These are phyloP conservation scores for Kluyveromyces dobzhanskii DNA, from an alignment of 805 yeast species.

Conservation along the genomic window DNA sequence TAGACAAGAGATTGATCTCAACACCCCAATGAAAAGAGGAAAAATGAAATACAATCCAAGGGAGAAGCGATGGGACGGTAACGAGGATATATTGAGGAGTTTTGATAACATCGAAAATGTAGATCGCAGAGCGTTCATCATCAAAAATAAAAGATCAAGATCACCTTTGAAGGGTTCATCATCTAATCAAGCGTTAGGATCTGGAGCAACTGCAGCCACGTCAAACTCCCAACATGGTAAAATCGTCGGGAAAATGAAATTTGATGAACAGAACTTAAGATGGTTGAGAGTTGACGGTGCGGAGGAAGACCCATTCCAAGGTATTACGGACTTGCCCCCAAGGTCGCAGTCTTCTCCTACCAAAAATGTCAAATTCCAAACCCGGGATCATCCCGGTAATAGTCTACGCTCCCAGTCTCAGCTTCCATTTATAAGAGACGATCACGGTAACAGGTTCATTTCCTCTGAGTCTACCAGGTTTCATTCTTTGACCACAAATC, in stretches of 20 bases:
- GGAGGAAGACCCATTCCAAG: constrained; percentile 26
- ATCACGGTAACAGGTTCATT: constrained; percentile 8
- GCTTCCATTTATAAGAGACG: constrained; percentile 6
- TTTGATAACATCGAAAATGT: constrained; percentile 18
- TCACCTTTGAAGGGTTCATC: constrained; percentile 1
- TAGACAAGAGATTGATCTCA: constrained; percentile 28
- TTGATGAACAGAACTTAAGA: constrained; percentile 26
- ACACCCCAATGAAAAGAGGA: constrained; percentile 27
- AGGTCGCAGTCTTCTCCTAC: constrained; percentile 3
- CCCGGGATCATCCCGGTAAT: constrained; percentile 10
- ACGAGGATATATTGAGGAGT: constrained; percentile 18
- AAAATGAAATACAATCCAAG: constrained; percentile 25
- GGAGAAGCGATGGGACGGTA: constrained; percentile 27
- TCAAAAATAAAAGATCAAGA: constrained; percentile 8
- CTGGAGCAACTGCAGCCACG: constrained; percentile 2
- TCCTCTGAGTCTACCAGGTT: constrained; percentile 18
- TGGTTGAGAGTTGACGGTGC: constrained; percentile 25
- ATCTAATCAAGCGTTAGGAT: not conserved
- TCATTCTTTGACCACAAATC: constrained; percentile 13
- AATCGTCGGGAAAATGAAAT: constrained; percentile 27
- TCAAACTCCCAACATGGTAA: constrained; percentile 7
- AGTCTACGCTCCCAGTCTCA: constrained; percentile 22
- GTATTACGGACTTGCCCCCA: constrained; percentile 17
- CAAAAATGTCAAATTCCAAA: constrained; percentile 4
- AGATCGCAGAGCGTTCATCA: constrained; percentile 19